phyloP scores from a whole-genome alignment of 805 yeast species.

The Candida ipomoeae region DNA sequence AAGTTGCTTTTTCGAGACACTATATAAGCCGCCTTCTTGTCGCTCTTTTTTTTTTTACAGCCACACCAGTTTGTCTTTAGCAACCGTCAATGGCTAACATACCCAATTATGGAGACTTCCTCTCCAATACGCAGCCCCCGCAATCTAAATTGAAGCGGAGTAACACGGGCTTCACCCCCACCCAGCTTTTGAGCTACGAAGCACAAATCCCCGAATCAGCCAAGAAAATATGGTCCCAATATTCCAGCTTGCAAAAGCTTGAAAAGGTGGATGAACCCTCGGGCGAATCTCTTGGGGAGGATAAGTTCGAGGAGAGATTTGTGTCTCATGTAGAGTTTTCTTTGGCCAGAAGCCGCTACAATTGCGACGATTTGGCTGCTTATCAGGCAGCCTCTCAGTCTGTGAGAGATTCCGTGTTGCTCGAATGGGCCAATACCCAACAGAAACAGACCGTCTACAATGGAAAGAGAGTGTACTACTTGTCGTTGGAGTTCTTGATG shows the following conservation, averaged over 20 bases:
- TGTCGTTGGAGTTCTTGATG: constrained; percentile 86
- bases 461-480: constrained; percentile 80
- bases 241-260: constrained; percentile 42
- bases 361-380: constrained; percentile 89
- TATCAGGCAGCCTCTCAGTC: constrained; percentile 83
- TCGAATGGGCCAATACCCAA: constrained; percentile 92
- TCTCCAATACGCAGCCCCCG: constrained; percentile 18
- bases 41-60: not conserved
- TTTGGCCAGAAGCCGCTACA: constrained; percentile 85
- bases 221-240: constrained; percentile 73
- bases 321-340: constrained; percentile 87
- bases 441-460: constrained; percentile 81
- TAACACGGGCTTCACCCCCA: constrained; percentile 86
- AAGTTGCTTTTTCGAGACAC: not conserved
- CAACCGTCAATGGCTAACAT: not conserved
- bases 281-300: constrained; percentile 33
- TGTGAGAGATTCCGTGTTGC: constrained; percentile 71
- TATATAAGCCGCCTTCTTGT: not conserved
- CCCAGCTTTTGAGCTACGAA: constrained; percentile 80
- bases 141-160: constrained; percentile 60
- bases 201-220: constrained; percentile 75
- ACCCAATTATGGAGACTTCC: not conserved
- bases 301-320: constrained; percentile 62
- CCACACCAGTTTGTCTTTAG: not conserved
- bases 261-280: constrained; percentile 11